Evolutionary conservation across 768 basidiomycete genomes (phyloP), one percentile per base, ranked within the genome.

Genomic region (Tulasnella sp.): DNA sequence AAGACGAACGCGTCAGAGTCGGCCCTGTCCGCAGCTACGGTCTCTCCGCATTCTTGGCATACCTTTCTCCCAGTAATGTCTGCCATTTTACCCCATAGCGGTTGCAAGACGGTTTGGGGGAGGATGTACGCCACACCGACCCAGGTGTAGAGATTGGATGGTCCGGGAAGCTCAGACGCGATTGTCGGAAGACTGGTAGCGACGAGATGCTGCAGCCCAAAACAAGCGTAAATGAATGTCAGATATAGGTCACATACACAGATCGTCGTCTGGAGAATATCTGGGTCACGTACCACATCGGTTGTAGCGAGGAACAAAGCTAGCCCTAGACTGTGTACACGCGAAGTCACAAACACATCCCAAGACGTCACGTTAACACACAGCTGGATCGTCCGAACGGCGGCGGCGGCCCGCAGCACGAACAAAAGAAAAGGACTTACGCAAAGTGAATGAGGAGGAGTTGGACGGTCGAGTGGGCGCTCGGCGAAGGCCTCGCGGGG

Each of bases 121-220:
- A 95, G 88, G 88, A 95, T 89, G 81, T 95, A 95, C 20, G 92
- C 88, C 42, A 93, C 91, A 23, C 90, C 92, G 73, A 95, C 92
- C 94, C 94, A 95, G 32, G 91, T 92, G 82, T 94, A 95, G 82
- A 94, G 90, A 74, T 85, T 88, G 77, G 90, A 88, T 42, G 91
- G 88, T 23, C 92, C 93, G 39, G 86, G 80, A 42, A 95, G 87
- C 57, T 93, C 88, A 78, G 87, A 89, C 20, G 90, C 86, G 79
- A 95, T 95, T 26, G 93, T 94, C 20, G 94, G 94, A 76, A 95
- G 84, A 82, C 89, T 90, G 23, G 94, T 95, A 46, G 94, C 95
- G 44, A 95, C 92, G 18, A 77, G 44, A 40, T 77, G 77, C 77
- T 77, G 51, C 16, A 48, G 16, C 18, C 15, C 37, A 32, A 80